Evolutionary conservation across 306 rosid genomes (phyloP).

Genomic region (Cicer pinnatifidum): DNA sequence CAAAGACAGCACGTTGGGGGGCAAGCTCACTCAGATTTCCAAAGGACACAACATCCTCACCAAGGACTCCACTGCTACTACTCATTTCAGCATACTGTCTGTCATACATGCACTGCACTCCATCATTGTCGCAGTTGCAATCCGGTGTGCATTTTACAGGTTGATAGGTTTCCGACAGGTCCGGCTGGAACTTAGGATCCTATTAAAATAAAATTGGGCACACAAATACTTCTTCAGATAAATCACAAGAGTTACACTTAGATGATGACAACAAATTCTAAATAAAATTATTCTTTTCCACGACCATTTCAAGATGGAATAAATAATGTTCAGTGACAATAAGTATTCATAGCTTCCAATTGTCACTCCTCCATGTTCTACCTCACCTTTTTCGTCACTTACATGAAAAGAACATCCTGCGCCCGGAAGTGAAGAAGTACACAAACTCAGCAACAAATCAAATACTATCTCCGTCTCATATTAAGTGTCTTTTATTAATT

Average conservation of each 20-base stretch:
- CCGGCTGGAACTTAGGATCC: conserved; percentile 92
- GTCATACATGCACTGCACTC: conserved; percentile 71
- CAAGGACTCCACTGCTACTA: conserved; percentile 85
- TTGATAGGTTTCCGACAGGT: conserved; percentile 70
- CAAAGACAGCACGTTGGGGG: conserved; percentile 85
- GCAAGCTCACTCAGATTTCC: conserved; percentile 75
- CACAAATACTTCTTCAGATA: conserved; percentile 39
- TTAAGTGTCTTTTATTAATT: no score
- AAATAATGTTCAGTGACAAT: background rate
- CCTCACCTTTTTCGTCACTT: conserved; percentile 14
- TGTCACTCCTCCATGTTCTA: conserved; percentile 3
- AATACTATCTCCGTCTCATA: no score
- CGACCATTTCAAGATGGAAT: conserved; percentile 33
- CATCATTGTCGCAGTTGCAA: conserved; percentile 73
- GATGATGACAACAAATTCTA: conserved; percentile 15
- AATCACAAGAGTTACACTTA: conserved; percentile 19
- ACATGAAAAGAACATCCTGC: background rate
- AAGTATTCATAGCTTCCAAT: background rate
- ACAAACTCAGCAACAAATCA: conserved; percentile 30
- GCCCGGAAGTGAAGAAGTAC: background rate
- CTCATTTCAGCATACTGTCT: conserved; percentile 98
- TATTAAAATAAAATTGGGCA: conserved; percentile 43
- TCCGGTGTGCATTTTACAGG: conserved; percentile 75
- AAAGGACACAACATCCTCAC: conserved; percentile 81
- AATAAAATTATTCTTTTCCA: background rate